Percentiles rank a stretch among this genome's conserved stretches.
Conservation (phyloP, 495 filamentous ascomycete species). For the Cairneyella variabilis region DNA sequence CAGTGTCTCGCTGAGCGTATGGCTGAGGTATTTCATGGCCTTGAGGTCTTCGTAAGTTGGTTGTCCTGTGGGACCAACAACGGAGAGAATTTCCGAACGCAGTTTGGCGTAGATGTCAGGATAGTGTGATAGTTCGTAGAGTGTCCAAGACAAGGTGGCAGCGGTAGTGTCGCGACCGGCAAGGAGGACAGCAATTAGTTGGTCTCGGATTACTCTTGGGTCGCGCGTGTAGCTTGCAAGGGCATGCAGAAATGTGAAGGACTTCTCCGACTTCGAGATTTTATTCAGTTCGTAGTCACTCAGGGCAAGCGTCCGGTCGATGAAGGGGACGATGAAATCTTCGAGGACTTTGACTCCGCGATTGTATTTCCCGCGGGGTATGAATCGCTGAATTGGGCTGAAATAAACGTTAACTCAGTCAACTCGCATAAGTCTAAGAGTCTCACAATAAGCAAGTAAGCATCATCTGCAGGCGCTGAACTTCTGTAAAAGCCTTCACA, state of each 20-base stretch:
- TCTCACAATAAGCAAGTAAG: conserved; percentile 47
- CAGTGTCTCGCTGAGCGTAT: conserved; percentile 6
- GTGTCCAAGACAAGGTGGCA: conserved; percentile 62
- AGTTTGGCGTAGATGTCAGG: conserved; percentile 62
- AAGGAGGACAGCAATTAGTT: conserved; percentile 73
- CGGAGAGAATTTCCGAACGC: conserved; percentile 62
- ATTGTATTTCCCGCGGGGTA: conserved; percentile 54
- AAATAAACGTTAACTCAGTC: not conserved
- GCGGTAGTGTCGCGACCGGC: conserved; percentile 75
- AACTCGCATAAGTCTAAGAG: not conserved
- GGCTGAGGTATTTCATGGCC: conserved; percentile 57
- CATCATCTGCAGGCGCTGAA: conserved; percentile 60
- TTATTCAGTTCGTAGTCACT: conserved; percentile 54
- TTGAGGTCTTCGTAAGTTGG: conserved; percentile 64
- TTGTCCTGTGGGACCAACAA: conserved; percentile 51
- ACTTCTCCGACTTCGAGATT: conserved; percentile 55
- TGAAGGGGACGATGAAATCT: conserved; percentile 67
- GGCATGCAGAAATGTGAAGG: conserved; percentile 74
- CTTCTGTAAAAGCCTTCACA: conserved; percentile 67
- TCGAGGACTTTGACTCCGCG: conserved; percentile 61
- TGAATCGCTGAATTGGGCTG: conserved; percentile 48
- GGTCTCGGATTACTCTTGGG: conserved; percentile 64
- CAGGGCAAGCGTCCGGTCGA: conserved; percentile 58
- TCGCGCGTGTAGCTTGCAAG: conserved; percentile 73
- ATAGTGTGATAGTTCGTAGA: conserved; percentile 71